A percentile compares a stretch with the other conserved stretches of the same genome.
Conservation (phyloP, 306 rosid genomes). For the Lathyrus sativus region DNA sequence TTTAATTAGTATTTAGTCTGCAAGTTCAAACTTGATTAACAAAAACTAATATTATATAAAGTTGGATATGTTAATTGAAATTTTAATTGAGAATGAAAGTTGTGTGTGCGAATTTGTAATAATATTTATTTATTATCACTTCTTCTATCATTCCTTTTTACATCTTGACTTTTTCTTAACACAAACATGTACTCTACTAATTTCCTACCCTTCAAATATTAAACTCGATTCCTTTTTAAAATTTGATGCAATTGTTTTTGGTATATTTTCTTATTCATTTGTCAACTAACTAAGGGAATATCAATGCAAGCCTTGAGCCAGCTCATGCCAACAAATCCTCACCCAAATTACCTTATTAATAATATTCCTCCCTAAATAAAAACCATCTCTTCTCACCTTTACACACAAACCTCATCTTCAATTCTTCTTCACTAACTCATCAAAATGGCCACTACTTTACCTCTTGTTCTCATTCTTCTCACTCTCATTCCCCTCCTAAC, state of each 20-base stretch:
- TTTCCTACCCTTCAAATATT: not conserved
- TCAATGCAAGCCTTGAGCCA: slow-evolving; percentile 43
- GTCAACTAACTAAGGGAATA: slow-evolving; percentile 27
- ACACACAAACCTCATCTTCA: slow-evolving; percentile 10
- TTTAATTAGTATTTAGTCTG: too few relatives aligned
- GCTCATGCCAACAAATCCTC: slow-evolving; percentile 70
- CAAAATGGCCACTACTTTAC: slow-evolving; percentile 53
- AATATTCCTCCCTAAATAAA: slow-evolving; percentile 42
- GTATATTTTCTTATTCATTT: slow-evolving; percentile 29
- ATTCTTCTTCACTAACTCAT: slow-evolving; percentile 5
- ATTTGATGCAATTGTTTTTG: not conserved
- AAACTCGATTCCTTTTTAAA: slow-evolving; percentile 3
- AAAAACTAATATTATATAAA: too few relatives aligned
- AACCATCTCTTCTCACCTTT: too few relatives aligned
- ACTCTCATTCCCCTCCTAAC: slow-evolving; percentile 42
- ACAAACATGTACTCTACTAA: not conserved
- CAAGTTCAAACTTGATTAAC: too few relatives aligned
- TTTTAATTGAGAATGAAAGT: too few relatives aligned
- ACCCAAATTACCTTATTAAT: slow-evolving; percentile 23
- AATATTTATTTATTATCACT: too few relatives aligned
- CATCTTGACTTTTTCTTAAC: not conserved
- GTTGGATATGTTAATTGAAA: too few relatives aligned
- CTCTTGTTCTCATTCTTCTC: slow-evolving; percentile 46
- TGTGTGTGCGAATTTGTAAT: too few relatives aligned
- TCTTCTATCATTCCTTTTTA: too few relatives aligned